A percentile compares a stretch with the other conserved stretches of the same genome.
phyloP scores from a whole-genome alignment of 345 rosid genomes.

The Pugionium dolabratum region DNA sequence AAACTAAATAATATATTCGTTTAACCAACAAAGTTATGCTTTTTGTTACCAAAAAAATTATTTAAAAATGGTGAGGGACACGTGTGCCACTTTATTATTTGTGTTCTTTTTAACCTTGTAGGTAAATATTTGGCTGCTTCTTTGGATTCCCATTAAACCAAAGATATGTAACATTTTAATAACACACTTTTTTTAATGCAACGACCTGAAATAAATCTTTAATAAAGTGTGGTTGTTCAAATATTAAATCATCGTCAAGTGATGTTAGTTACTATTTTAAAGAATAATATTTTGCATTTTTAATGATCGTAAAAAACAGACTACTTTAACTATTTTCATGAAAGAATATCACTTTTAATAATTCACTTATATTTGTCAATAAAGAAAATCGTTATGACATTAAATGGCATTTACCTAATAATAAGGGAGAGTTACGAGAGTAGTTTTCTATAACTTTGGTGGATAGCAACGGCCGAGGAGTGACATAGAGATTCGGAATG shows the following conservation, averaged over 20 bases:
- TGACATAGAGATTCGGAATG: slow-evolving; percentile 29
- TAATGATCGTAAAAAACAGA: too few relatives aligned
- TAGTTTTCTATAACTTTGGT: background rate
- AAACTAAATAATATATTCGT: too few relatives aligned
- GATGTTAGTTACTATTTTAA: background rate
- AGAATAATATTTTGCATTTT: background rate
- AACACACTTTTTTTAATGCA: background rate
- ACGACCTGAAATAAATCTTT: background rate
- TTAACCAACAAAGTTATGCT: too few relatives aligned
- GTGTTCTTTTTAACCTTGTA: slow-evolving; percentile 22
- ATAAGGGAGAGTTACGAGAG: background rate
- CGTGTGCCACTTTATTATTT: slow-evolving; percentile 28
- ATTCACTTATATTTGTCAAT: too few relatives aligned
- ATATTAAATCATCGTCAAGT: slow-evolving; percentile 9
- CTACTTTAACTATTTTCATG: too few relatives aligned
- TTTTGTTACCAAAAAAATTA: too few relatives aligned
- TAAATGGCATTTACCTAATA: background rate
- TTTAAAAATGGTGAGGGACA: slow-evolving; percentile 1
- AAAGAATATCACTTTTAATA: too few relatives aligned
- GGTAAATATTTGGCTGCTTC: slow-evolving; percentile 35
- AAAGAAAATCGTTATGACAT: too few relatives aligned
- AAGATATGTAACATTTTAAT: background rate
- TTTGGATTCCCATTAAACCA: slow-evolving; percentile 38
- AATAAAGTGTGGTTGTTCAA: slow-evolving; percentile 4
- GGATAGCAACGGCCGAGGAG: slow-evolving; percentile 19